Percentiles rank a stretch among this genome's conserved stretches.
These are phyloP conservation scores for Achaetomium macrosporum DNA, from an alignment of 2,329 filamentous ascomycete genomes.

Conservation along the genomic window DNA sequence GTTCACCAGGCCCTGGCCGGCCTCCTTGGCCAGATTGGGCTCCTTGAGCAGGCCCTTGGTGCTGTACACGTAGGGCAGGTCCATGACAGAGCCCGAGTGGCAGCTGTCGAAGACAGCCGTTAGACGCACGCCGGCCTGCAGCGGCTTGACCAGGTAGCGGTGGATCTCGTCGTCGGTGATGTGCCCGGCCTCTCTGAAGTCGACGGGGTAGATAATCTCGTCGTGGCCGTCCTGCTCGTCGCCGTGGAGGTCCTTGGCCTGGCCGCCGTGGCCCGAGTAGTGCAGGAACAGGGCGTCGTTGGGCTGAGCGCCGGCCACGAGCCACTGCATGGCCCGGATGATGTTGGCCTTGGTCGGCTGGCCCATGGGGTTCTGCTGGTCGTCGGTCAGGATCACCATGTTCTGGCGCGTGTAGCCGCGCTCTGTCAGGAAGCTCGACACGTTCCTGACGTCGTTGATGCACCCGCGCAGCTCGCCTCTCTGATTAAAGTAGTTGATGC, in stretches of 20 bases:
- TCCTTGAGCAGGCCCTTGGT: constrained; percentile 77
- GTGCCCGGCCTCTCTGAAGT: constrained; percentile 63
- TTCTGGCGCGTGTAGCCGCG: constrained; percentile 68
- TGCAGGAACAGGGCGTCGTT: constrained; percentile 76
- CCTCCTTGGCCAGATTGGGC: constrained; percentile 75
- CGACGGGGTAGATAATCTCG: constrained; percentile 73
- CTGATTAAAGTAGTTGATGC: constrained; percentile 76
- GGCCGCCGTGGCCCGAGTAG: constrained; percentile 74
- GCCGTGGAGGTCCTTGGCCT: constrained; percentile 66
- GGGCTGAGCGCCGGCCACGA: constrained; percentile 63
- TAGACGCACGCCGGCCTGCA: constrained; percentile 77
- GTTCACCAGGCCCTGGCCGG: constrained; percentile 63
- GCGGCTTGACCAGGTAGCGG: constrained; percentile 65
- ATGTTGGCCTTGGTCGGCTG: constrained; percentile 73
- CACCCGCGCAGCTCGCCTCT: constrained; percentile 67
- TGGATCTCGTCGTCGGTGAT: constrained; percentile 79
- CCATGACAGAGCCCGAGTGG: constrained; percentile 71
- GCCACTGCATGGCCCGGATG: constrained; percentile 67
- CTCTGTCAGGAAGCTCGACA: constrained; percentile 64
- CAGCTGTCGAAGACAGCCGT: constrained; percentile 80
- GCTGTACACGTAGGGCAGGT: constrained; percentile 74
- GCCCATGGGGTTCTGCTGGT: constrained; percentile 63
- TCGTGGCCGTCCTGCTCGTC: constrained; percentile 75
- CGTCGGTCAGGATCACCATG: constrained; percentile 74
- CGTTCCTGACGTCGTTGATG: constrained; percentile 76